These are phyloP conservation scores for grape (Vitis vinifera) DNA, from an alignment of 164 flowering plant species.

Conservation along the genomic window ASM3070453v1 NC_081815.1:17023501-17024000, in stretches of 20 bases:
- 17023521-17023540: no score
- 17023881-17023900: conserved; percentile 83
- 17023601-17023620: no score
- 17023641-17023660: conserved; percentile 54
- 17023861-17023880: conserved; percentile 10
- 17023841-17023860: neutral
- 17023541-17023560: no score
- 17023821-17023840: neutral
- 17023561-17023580: no score
- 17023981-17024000: conserved; percentile 71
- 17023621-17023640: conserved; percentile 3
- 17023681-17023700: conserved; percentile 89
- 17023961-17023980: conserved; percentile 85
- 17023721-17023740: conserved; percentile 95
- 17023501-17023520: no score
- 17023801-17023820: neutral
- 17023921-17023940: conserved; percentile 90
- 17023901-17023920: conserved; percentile 94
- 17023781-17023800: conserved; percentile 26
- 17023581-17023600: no score
- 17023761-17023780: conserved; percentile 83
- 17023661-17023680: conserved; percentile 87
- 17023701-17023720: conserved; percentile 95
- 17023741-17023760: conserved; percentile 95
- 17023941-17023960: conserved; percentile 80